phyloP scores from a whole-genome alignment of 2,329 filamentous ascomycete genomes.

The Trichoderma oligosporum region DNA sequence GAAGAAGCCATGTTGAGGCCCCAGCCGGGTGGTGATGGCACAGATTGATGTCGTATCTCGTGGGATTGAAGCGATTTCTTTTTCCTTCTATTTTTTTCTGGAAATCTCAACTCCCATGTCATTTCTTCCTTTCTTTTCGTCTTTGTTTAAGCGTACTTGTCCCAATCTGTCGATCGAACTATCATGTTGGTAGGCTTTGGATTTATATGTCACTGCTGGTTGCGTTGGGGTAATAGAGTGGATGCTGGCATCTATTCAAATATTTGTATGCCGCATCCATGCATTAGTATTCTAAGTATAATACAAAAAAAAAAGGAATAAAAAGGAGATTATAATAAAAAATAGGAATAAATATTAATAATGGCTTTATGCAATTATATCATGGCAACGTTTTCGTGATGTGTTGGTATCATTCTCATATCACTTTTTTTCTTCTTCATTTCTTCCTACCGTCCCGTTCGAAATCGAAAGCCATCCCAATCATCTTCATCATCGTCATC shows the following conservation, averaged over 20 bases:
- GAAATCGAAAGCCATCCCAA: slow-evolving; percentile 58
- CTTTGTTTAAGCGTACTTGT: too few species aligned
- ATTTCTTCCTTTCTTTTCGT: too few species aligned
- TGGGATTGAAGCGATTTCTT: not conserved
- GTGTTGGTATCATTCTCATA: too few species aligned
- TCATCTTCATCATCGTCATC: slow-evolving; percentile 51
- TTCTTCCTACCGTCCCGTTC: slow-evolving; percentile 14
- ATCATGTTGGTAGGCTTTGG: too few species aligned
- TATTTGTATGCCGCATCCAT: not conserved
- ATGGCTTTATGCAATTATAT: not conserved
- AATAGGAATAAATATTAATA: not conserved
- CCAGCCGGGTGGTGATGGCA: not conserved
- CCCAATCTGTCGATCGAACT: too few species aligned
- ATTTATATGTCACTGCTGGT: not conserved
- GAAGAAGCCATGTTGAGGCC: not conserved
- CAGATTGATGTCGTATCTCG: not conserved
- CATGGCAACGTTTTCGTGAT: not conserved
- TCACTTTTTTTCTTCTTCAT: not conserved
- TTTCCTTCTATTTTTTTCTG: not conserved
- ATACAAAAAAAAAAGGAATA: too few species aligned
- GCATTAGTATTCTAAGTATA: not conserved
- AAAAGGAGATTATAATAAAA: not conserved
- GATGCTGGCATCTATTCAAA: slow-evolving; percentile 1
- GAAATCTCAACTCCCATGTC: too few species aligned
- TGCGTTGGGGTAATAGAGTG: not conserved